Evolutionary conservation across 768 basidiomycete genomes (phyloP).

Genomic region (Austroboletus festivus): DNA sequence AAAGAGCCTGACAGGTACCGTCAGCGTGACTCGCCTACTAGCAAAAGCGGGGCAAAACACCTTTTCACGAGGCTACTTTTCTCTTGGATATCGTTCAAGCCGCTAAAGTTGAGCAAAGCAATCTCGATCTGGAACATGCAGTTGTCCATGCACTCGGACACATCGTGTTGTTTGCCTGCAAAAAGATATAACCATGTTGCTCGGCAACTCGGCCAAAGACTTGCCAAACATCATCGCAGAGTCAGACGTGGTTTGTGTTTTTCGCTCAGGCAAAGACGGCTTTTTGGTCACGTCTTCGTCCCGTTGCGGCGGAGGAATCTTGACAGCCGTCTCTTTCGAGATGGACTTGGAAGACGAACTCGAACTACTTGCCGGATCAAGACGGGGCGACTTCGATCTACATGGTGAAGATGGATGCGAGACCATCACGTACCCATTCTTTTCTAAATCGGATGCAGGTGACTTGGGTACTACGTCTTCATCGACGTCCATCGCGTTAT

Average conservation of each 20-base stretch:
- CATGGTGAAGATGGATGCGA: slow-evolving; percentile 36
- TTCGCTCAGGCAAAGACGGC: slow-evolving; percentile 57
- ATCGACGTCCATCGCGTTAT: slow-evolving; percentile 56
- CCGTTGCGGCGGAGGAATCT: slow-evolving; percentile 19
- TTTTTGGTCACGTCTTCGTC: slow-evolving; percentile 38
- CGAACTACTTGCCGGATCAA: slow-evolving; percentile 28
- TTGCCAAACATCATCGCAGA: slow-evolving; percentile 90
- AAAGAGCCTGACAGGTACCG: slow-evolving; percentile 56
- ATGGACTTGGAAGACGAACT: slow-evolving; percentile 25
- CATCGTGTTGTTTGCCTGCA: slow-evolving; percentile 92
- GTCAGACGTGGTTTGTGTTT: slow-evolving; percentile 51
- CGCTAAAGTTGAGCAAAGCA: slow-evolving; percentile 73
- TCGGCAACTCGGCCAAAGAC: slow-evolving; percentile 17
- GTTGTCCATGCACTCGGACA: slow-evolving; percentile 98
- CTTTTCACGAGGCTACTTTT: slow-evolving; percentile 84
- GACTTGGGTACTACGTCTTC: slow-evolving; percentile 30
- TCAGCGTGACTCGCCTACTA: slow-evolving; percentile 1
- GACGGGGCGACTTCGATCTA: slow-evolving; percentile 35
- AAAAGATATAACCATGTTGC: slow-evolving; percentile 2
- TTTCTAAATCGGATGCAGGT: slow-evolving; percentile 33
- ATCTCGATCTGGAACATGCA: slow-evolving; percentile 99
- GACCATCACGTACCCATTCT: slow-evolving; percentile 42
- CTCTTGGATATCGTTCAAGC: slow-evolving; percentile 37
- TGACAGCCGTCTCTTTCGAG: slow-evolving; percentile 32
- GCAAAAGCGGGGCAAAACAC: slow-evolving; percentile 35